phyloP scores from a whole-genome alignment of 2,329 filamentous ascomycete genomes.

The Epichloe typhina region DNA sequence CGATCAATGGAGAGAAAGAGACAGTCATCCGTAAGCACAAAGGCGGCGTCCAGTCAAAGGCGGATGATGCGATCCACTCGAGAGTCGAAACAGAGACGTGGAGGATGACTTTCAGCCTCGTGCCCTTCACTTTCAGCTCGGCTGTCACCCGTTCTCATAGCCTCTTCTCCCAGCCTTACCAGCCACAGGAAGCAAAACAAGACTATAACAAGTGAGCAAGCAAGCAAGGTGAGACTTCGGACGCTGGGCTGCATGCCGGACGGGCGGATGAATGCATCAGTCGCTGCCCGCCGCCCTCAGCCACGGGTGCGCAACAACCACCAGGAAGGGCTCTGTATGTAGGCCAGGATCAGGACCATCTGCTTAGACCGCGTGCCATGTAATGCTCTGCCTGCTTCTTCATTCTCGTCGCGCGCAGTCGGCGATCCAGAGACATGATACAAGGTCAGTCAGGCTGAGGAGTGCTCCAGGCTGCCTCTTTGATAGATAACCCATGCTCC shows the following conservation, averaged over 20 bases:
- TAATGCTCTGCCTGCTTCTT: slow-evolving; percentile 1
- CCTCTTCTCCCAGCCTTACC: neutral
- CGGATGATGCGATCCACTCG: neutral
- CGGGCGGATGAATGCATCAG: neutral
- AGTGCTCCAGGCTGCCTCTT: neutral
- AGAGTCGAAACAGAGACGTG: neutral
- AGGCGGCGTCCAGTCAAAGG: slow-evolving; percentile 3
- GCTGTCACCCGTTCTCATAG: neutral
- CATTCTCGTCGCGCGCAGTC: slow-evolving; percentile 1
- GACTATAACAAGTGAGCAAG: neutral
- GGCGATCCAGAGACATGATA: neutral
- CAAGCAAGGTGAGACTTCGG: neutral
- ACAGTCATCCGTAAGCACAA: neutral
- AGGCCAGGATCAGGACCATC: slow-evolving; percentile 4
- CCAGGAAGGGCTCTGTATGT: neutral
- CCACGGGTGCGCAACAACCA: slow-evolving; percentile 1
- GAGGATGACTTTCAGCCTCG: slow-evolving; percentile 1
- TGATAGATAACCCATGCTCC: slow-evolving; percentile 5
- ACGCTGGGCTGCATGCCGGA: neutral
- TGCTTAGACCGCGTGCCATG: slow-evolving; percentile 6
- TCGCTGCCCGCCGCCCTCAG: neutral
- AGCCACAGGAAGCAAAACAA: neutral
- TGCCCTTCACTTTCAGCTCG: neutral
- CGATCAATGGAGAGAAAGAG: neutral
- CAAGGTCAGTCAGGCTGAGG: neutral